phyloP scores from a whole-genome alignment of 1,139 yeast genomes.

The Zhuliangozyma parablackwelliae region DNA sequence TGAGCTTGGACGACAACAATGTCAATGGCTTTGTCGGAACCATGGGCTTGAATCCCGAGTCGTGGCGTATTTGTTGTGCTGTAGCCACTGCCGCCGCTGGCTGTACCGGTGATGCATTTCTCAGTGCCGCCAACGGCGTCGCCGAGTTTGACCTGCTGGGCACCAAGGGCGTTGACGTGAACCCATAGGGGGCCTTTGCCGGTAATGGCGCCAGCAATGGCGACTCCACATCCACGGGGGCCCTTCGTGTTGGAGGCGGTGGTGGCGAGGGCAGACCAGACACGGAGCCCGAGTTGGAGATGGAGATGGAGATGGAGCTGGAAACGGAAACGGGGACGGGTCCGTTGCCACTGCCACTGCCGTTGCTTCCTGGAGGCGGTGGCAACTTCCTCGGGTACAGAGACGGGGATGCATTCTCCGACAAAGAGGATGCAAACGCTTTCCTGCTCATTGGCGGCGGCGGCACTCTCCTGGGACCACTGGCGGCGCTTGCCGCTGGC shows the following conservation, averaged over 20 bases:
- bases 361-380: slow-evolving; percentile 1
- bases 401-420: neutral
- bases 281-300: no score
- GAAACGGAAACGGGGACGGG: no score
- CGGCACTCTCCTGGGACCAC: slow-evolving; percentile 29
- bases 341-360: slow-evolving; percentile 15
- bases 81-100: neutral
- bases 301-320: no score
- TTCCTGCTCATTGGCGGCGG: slow-evolving; percentile 33
- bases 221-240: slow-evolving; percentile 1
- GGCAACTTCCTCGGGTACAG: slow-evolving; percentile 7
- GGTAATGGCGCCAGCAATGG: slow-evolving; percentile 24
- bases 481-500: slow-evolving; percentile 10
- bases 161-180: slow-evolving; percentile 36
- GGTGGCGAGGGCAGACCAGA: slow-evolving; percentile 1
- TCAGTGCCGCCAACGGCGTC: slow-evolving; percentile 16
- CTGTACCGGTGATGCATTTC: slow-evolving; percentile 1
- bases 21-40: slow-evolving; percentile 35
- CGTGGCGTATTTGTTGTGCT: slow-evolving; percentile 3
- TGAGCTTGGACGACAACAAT: slow-evolving; percentile 17
- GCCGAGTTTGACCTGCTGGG: slow-evolving; percentile 33
- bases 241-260: slow-evolving; percentile 4
- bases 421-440: neutral
- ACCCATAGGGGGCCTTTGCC: slow-evolving; percentile 36
- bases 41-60: slow-evolving; percentile 21